Evolutionary conservation across 2,329 filamentous ascomycete species (phyloP).

Genomic region (Apiospora koreana): DNA sequence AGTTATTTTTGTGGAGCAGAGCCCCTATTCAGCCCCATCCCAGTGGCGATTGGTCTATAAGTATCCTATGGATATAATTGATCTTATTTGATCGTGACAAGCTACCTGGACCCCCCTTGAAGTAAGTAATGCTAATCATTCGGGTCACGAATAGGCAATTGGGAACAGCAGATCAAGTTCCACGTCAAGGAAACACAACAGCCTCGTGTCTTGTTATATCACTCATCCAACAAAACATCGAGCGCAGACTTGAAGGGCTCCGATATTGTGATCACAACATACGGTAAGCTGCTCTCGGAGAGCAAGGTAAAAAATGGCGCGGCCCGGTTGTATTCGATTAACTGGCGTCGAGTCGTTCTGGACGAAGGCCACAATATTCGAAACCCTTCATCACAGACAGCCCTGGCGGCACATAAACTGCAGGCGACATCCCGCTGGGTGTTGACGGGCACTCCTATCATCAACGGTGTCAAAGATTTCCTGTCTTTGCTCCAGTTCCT

Average conservation of each 20-base stretch:
- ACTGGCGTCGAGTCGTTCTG: conserved; percentile 78
- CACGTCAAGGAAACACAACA: conserved; percentile 67
- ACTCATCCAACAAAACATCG: conserved; percentile 60
- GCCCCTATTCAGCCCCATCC: not conserved
- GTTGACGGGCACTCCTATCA: conserved; percentile 78
- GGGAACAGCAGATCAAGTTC: conserved; percentile 75
- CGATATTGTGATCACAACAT: conserved; percentile 82
- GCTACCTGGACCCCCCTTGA: not conserved
- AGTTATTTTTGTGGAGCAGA: not conserved
- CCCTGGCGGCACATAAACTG: conserved; percentile 67
- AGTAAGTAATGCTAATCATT: not conserved
- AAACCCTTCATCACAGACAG: conserved; percentile 72
- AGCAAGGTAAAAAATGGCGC: conserved; percentile 51
- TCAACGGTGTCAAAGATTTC: conserved; percentile 80
- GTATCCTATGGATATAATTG: too few species aligned
- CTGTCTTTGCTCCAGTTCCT: conserved; percentile 80
- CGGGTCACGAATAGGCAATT: conserved; percentile 72
- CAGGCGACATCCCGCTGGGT: conserved; percentile 76
- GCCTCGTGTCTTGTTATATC: conserved; percentile 72
- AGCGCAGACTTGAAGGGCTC: conserved; percentile 60
- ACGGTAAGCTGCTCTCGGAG: conserved; percentile 73
- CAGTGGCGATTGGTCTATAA: not conserved
- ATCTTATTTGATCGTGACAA: not conserved
- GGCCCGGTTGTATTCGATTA: conserved; percentile 43
- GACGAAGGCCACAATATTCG: conserved; percentile 85